phyloP scores from a whole-genome alignment of 805 yeast species.

The Metschnikowia picachoensis region DNA sequence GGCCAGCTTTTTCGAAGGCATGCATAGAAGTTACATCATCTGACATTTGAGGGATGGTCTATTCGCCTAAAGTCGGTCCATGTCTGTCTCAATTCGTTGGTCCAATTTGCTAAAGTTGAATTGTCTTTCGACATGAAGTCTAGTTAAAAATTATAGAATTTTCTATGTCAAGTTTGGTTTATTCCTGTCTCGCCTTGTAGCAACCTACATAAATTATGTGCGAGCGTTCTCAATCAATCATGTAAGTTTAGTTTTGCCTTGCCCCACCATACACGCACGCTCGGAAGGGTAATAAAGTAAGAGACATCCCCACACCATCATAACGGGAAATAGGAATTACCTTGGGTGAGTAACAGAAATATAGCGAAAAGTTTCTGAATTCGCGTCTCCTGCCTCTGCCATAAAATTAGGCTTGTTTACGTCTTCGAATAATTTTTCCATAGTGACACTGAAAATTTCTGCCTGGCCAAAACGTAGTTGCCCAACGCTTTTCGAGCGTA shows the following conservation, averaged over 20 bases:
- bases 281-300: conserved; percentile 29
- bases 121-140: too few relatives aligned
- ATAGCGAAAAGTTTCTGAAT: background rate
- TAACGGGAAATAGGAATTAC: conserved; percentile 32
- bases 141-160: too few relatives aligned
- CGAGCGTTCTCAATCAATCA: conserved; percentile 25
- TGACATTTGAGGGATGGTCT: too few relatives aligned
- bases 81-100: too few relatives aligned
- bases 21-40: background rate
- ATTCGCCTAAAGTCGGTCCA: too few relatives aligned
- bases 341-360: conserved; percentile 11
- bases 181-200: too few relatives aligned
- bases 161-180: too few relatives aligned
- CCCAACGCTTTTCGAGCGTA: conserved; percentile 21
- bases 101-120: too few relatives aligned
- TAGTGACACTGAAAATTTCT: conserved; percentile 10
- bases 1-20: background rate
- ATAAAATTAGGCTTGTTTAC: background rate
- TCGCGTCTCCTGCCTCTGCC: background rate
- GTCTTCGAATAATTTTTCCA: conserved; percentile 3
- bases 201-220: conserved; percentile 11
- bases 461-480: conserved; percentile 26
- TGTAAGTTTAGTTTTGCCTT: conserved; percentile 29
- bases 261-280: conserved; percentile 23
- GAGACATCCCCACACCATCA: conserved; percentile 34